Base-by-base conservation (phyloP, 83 land plant species). In the Picea mariana region DNA sequence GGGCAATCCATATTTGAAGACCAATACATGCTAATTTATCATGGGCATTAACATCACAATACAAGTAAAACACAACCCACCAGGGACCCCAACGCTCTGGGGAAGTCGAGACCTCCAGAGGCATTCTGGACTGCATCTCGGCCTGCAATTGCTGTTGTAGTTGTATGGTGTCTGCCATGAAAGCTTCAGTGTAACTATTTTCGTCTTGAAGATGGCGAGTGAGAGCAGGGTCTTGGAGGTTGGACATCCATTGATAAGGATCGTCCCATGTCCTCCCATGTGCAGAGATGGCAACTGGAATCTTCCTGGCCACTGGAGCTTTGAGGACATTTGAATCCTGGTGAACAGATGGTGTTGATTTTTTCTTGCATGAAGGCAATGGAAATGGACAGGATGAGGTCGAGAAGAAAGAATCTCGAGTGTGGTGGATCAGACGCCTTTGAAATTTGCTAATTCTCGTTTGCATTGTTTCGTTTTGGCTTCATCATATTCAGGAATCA, bases 11-110 rank as follows among this genome's bases (percentile, higher is more conserved):
- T 21, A 65, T 24, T 65, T 65, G 21, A n/a, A 65, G 26, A 65
- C 24, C 7, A 65, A 55, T 55, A 0, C 26, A n/a, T 65, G 24
- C 12, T 65, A 24, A 24, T 5, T 65, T 65, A 65, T 21, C 21
- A 65, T 21, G 26, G 68, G 12, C 23, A 21, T 65, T 21, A 7
- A n/a, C 26, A n/a, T 65, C 23, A 65, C 24, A 21, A n/a, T 65
- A n/a, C 21, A n/a, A 65, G 68, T 65, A 21, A 65, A 65, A 65
- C n/a, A n/a, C 26, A 24, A 65, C 93, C 18, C 42, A 93, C 96
- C 96, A 93, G 16, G 82, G 88, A 12, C 92, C 96, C 89, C 92
- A 90, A 1, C 85, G 85, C 81, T 93, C 96, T 40, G 92, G 89
- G 31, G 92, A 91, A 31, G 96, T 91, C 59, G 87, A 82, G 71